A percentile compares a stretch with the other conserved stretches of the same genome.
Conservation (phyloP, 2,329 filamentous ascomycete species). For the Aspergillus tubingensis region DNA sequence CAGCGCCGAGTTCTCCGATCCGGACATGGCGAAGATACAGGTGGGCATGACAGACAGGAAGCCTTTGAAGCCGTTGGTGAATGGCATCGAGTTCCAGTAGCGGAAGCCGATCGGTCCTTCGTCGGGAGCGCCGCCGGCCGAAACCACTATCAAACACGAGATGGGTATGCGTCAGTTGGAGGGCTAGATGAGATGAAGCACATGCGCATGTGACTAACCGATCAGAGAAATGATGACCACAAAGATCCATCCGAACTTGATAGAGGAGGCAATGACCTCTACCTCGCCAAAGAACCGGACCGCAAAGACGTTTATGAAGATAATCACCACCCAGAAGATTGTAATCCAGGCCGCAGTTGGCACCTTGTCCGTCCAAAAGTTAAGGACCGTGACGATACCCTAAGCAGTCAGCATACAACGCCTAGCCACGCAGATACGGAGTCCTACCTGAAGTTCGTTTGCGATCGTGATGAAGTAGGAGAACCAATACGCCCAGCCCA, state of each 20-base stretch:
- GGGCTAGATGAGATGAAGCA: too few species aligned
- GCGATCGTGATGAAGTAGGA: conserved; percentile 49
- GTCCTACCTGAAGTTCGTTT: conserved; percentile 41
- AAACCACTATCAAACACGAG: conserved; percentile 37
- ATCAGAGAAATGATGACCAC: conserved; percentile 51
- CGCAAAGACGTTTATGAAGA: conserved; percentile 46
- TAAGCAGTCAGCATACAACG: not conserved
- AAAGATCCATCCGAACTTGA: conserved; percentile 54
- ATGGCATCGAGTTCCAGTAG: conserved; percentile 48
- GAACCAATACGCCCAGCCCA: conserved; percentile 54
- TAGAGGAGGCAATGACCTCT: conserved; percentile 47
- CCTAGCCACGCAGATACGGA: not conserved
- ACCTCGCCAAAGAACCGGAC: conserved; percentile 51
- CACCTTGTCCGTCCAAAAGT: conserved; percentile 48
- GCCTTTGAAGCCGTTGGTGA: conserved; percentile 50
- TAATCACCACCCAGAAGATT: conserved; percentile 49
- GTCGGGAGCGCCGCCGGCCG: conserved; percentile 48
- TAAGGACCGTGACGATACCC: conserved; percentile 45
- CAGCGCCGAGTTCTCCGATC: conserved; percentile 48
- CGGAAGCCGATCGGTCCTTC: conserved; percentile 45
- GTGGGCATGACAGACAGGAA: conserved; percentile 41
- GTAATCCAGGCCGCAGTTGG: conserved; percentile 49
- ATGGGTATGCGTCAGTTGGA: not conserved
- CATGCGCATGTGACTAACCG: conserved; percentile 19
- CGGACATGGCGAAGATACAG: conserved; percentile 44